phyloP scores from a whole-genome alignment of 2,329 filamentous ascomycete species.

The Apiospora rasikravindrae region DNA sequence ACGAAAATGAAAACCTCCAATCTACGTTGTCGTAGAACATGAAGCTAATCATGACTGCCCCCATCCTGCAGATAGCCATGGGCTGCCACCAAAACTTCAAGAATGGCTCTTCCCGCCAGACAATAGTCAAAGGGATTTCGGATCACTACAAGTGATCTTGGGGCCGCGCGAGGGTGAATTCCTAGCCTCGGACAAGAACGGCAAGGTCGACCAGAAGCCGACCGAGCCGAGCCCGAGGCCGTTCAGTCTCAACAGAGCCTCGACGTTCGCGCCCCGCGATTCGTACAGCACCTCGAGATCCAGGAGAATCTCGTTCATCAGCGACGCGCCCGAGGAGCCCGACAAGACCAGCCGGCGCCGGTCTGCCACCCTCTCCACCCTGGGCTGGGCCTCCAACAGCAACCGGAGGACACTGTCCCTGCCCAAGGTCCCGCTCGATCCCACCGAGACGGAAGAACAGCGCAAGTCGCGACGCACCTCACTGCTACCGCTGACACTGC shows the following conservation, averaged over 20 bases:
- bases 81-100: slow-evolving; percentile 32
- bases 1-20: slow-evolving; percentile 1
- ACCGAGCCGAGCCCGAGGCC: slow-evolving; percentile 24
- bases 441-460: slow-evolving; percentile 15
- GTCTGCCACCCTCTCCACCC: slow-evolving; percentile 18
- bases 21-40: background rate
- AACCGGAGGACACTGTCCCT: slow-evolving; percentile 17
- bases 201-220: slow-evolving; percentile 34
- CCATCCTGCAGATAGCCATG: slow-evolving; percentile 32
- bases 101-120: slow-evolving; percentile 38
- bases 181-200: slow-evolving; percentile 35
- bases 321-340: slow-evolving; percentile 1
- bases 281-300: background rate
- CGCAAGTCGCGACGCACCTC: slow-evolving; percentile 8
- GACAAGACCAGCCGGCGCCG: slow-evolving; percentile 19
- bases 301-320: slow-evolving; percentile 21
- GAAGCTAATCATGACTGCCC: background rate
- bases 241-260: slow-evolving; percentile 25
- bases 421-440: background rate
- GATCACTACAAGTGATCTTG: slow-evolving; percentile 37
- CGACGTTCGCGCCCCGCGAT: slow-evolving; percentile 28
- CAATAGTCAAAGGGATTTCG: slow-evolving; percentile 36
- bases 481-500: slow-evolving; percentile 16
- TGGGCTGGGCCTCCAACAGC: background rate
- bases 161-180: slow-evolving; percentile 35